Evolutionary conservation across 2,329 filamentous ascomycete genomes (phyloP), one percentile per base, ranked within the genome.

Genomic region (Rugonectria rugulosa): DNA sequence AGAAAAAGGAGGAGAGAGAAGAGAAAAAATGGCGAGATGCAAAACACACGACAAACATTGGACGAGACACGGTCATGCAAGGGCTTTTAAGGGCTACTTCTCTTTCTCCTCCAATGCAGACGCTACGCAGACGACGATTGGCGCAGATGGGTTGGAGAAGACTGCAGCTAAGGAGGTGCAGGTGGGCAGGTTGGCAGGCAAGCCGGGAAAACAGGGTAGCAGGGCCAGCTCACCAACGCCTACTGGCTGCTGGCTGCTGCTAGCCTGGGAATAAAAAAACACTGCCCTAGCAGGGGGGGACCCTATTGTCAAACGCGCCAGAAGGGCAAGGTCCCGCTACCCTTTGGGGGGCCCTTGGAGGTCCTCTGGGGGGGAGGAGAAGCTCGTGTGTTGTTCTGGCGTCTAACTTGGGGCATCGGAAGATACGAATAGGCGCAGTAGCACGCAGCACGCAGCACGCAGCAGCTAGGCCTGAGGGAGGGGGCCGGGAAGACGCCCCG

Each of bases 161-260:
- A 20, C 36, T 41, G 53, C 53, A 55, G 53, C 52, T 49, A 45
- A 34, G 38, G 32, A 19, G 32, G n/a, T n/a, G n/a, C n/a, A n/a
- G n/a, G n/a, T n/a, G n/a, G n/a, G n/a, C n/a, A n/a, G n/a, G n/a
- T n/a, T n/a, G n/a, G n/a, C n/a, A n/a, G n/a, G n/a, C n/a, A n/a
- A n/a, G n/a, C 34, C 20, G 45, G 37, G 31, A 29, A 51, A 42
- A 43, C 26, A 42, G 15, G n/a, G 29, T n/a, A 26, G 12, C 12
- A 14, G 36, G 37, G 51, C 51, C 51, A 54, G 23, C 51, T 48
- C 51, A 54, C 38, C 34, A 41, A 21, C 38, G 23, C 43, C 43
- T 14, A 14, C 17, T 23, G 34, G 17, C n/a, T n/a, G n/a, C n/a
- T n/a, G n/a, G 29, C 31, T 34, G 19, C 15, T 40, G 36, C 36